Evolutionary conservation across 306 rosid species (phyloP), one percentile per base, ranked within the genome.

Genomic region (Glycine tomentella): DNA sequence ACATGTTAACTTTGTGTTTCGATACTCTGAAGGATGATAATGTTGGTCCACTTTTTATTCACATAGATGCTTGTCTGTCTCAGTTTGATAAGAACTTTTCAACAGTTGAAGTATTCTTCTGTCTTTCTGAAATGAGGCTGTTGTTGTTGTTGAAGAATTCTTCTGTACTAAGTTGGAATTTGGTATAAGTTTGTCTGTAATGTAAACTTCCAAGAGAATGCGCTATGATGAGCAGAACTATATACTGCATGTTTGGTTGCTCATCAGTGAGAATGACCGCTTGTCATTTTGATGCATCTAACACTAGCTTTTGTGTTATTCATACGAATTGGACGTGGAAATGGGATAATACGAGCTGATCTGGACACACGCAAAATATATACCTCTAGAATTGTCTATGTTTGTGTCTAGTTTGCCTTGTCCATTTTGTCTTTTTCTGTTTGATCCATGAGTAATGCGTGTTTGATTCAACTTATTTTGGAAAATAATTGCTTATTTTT

Each of bases 51-150:
- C 12, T 6, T 68, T 45, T 57, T 34, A 15, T 63, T 75, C 81
- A 49, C 63, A 25, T 55, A 10, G 25, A 57, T 82, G 71, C n/a
- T 64, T 66, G 57, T 49, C 13, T 83, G 57, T 49, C 34, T 83
- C 40, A 33, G 36, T 61, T n/a, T n/a, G n/a, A n/a, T n/a, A n/a
- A n/a, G n/a, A n/a, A n/a, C n/a, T n/a, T n/a, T n/a, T n/a, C 57
- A 4, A 6, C 40, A 65, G 20, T 40, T 64, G 45, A 63, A 34
- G 46, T 6, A 6, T 63, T 63, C 46, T 63, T 12, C 69, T 33
- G 10, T 34, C 46, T 46, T 63, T 33, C 11, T 34, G 69, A 34
- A 62, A 33, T 6, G 11, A 31, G 69, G 15, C 9, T 55, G 3
- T 31, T 33, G 36, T n/a, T n/a, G n/a, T 33, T 62, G 68, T 36